These are phyloP conservation scores for Heterobasidion occidentale DNA, from an alignment of 1,284 basidiomycete genomes.

Conservation along the genomic window DNA sequence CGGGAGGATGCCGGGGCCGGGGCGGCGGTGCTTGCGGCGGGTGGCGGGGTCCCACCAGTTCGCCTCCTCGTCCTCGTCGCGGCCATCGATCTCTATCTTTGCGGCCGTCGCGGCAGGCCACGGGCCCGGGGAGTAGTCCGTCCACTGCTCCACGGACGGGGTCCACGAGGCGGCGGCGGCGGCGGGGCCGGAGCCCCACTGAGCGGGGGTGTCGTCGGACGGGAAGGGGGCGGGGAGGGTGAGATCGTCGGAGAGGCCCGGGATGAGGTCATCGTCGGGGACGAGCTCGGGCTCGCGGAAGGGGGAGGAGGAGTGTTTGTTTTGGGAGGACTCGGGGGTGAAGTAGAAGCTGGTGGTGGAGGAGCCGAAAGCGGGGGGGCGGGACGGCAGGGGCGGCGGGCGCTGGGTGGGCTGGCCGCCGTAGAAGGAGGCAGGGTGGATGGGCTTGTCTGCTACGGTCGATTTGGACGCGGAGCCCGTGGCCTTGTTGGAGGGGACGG, in stretches of 20 bases:
- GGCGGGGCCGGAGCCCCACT: constrained; percentile 3
- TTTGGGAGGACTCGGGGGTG: neutral
- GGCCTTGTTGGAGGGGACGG: neutral
- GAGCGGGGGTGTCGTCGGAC: neutral
- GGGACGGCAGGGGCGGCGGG: constrained; percentile 1
- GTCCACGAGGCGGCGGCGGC: constrained; percentile 9
- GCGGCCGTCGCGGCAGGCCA: constrained; percentile 10
- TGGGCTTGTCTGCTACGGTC: neutral
- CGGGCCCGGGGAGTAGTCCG: neutral
- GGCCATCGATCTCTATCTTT: constrained; percentile 43
- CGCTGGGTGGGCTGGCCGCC: neutral
- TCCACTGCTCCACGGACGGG: neutral
- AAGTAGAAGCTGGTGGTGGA: neutral
- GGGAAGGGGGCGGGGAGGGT: neutral
- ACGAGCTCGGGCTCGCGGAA: constrained; percentile 42
- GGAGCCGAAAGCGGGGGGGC: neutral
- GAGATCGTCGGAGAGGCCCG: neutral
- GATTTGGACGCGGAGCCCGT: too few relatives aligned
- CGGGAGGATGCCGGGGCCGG: constrained; percentile 62
- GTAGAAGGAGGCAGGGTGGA: neutral
- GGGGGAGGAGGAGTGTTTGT: constrained; percentile 13
- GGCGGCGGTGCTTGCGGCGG: constrained; percentile 36
- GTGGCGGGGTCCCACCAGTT: constrained; percentile 57
- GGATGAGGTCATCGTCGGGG: constrained; percentile 17
- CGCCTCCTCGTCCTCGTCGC: constrained; percentile 45